These are phyloP conservation scores for Carpinus fangiana DNA, from an alignment of 306 rosid species.

Conservation along the genomic window DNA sequence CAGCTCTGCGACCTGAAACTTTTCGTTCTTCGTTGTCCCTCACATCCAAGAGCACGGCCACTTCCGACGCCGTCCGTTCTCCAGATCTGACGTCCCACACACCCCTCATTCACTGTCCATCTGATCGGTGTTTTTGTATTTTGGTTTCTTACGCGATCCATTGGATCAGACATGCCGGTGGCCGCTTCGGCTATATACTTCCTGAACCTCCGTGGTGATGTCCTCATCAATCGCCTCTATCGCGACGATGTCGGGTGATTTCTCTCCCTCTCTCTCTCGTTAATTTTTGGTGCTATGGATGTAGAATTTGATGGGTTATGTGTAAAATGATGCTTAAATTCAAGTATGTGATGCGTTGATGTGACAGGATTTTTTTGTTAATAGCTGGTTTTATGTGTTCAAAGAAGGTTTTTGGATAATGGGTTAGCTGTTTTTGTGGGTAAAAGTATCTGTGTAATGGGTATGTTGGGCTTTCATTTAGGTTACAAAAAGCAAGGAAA, in stretches of 20 bases:
- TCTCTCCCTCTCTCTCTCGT: neutral
- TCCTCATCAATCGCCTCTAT: constrained; percentile 94
- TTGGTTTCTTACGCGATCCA: constrained; percentile 43
- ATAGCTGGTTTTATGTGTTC: constrained; percentile 10
- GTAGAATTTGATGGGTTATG: neutral
- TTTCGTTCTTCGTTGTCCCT: neutral
- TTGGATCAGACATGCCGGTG: constrained; percentile 87
- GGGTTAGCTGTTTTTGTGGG: neutral
- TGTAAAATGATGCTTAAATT: neutral
- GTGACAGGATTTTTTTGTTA: neutral
- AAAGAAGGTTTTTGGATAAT: neutral
- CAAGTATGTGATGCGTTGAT: neutral
- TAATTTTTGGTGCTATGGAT: neutral
- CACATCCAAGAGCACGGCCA: neutral
- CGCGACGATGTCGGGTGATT: constrained; percentile 94
- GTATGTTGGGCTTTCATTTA: neutral
- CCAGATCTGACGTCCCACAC: constrained; percentile 34
- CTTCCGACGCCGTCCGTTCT: neutral
- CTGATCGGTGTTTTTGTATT: neutral
- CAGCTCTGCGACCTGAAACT: no score
- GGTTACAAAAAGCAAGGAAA: neutral
- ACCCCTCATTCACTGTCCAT: neutral
- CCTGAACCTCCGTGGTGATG: constrained; percentile 92
- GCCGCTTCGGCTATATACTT: constrained; percentile 91
- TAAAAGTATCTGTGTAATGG: neutral